phyloP scores from a whole-genome alignment of 805 yeast species.

The Pichia deserticola region DNA sequence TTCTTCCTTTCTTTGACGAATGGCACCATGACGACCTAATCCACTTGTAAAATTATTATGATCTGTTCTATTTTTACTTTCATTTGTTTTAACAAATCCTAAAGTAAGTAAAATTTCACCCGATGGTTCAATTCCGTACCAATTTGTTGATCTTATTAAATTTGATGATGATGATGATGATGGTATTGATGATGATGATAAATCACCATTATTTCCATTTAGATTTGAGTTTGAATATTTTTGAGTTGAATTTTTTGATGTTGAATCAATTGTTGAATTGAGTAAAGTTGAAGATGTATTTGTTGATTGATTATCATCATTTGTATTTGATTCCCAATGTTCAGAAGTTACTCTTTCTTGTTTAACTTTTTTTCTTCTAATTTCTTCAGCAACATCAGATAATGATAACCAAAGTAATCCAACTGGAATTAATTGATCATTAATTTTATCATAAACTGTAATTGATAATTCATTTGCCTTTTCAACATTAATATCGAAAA shows the following conservation, averaged over 20 bases:
- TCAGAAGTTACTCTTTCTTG: conserved; percentile 65
- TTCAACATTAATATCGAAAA: conserved; percentile 71
- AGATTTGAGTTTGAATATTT: not conserved
- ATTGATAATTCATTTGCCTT: conserved; percentile 90
- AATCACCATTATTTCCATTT: not conserved
- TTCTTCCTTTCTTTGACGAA: conserved; percentile 84
- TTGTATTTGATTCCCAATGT: conserved; percentile 50
- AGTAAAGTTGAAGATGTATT: not conserved
- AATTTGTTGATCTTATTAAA: conserved; percentile 44
- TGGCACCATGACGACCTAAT: conserved; percentile 95
- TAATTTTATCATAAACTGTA: conserved; percentile 74
- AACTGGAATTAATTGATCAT: conserved; percentile 68
- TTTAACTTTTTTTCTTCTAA: conserved; percentile 81
- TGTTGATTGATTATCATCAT: conserved; percentile 41
- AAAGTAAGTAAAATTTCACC: conserved; percentile 79
- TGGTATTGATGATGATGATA: conserved; percentile 1
- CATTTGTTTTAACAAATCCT: conserved; percentile 62
- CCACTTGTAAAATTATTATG: conserved; percentile 51
- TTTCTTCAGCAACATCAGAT: conserved; percentile 89
- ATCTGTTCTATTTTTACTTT: conserved; percentile 36
- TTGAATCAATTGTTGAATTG: not conserved
- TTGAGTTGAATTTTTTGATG: not conserved
- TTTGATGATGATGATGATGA: conserved; percentile 3
- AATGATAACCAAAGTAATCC: conserved; percentile 88
- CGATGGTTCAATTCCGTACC: conserved; percentile 91